A percentile compares a stretch with the other conserved stretches of the same genome.
These are phyloP conservation scores for Spencermartinsiella europaea DNA, from an alignment of 805 yeast genomes.

Conservation along the genomic window DNA sequence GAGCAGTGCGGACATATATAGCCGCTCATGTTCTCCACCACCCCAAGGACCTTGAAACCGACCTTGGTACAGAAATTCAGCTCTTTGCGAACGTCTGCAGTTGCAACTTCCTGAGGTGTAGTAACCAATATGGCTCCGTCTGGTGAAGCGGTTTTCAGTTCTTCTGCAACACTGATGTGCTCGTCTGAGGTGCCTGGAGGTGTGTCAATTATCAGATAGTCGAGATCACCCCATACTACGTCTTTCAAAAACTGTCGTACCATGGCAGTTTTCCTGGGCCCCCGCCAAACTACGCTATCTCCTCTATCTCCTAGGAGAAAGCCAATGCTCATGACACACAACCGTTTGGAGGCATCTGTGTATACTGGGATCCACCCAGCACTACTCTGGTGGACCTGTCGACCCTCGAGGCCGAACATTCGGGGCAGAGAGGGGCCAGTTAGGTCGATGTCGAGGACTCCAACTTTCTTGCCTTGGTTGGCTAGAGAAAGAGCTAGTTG, in stretches of 20 bases:
- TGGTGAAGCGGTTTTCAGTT: constrained; percentile 59
- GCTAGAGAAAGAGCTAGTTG: constrained; percentile 85
- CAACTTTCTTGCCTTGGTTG: constrained; percentile 70
- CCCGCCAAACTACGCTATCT: constrained; percentile 94
- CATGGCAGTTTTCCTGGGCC: constrained; percentile 98
- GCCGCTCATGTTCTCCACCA: constrained; percentile 96
- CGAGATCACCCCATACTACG: constrained; percentile 79
- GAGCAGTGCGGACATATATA: constrained; percentile 91
- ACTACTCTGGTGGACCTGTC: constrained; percentile 73
- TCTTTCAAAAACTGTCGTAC: constrained; percentile 87
- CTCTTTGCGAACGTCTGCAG: constrained; percentile 92
- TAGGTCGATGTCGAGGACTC: constrained; percentile 88
- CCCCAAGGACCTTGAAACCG: constrained; percentile 70
- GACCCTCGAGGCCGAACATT: constrained; percentile 85
- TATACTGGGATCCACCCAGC: constrained; percentile 93
- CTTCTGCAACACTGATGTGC: constrained; percentile 95
- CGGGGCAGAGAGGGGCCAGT: constrained; percentile 97
- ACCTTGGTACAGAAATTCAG: constrained; percentile 88
- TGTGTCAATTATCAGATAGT: constrained; percentile 84
- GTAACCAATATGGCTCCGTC: constrained; percentile 96
- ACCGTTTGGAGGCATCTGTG: constrained; percentile 38
- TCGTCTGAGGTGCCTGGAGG: constrained; percentile 99
- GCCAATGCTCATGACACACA: constrained; percentile 82
- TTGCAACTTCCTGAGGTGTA: constrained; percentile 90
- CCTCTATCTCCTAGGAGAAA: constrained; percentile 80